Base-by-base conservation (phyloP, 768 basidiomycete species). In the Wakefieldia striispora region DNA sequence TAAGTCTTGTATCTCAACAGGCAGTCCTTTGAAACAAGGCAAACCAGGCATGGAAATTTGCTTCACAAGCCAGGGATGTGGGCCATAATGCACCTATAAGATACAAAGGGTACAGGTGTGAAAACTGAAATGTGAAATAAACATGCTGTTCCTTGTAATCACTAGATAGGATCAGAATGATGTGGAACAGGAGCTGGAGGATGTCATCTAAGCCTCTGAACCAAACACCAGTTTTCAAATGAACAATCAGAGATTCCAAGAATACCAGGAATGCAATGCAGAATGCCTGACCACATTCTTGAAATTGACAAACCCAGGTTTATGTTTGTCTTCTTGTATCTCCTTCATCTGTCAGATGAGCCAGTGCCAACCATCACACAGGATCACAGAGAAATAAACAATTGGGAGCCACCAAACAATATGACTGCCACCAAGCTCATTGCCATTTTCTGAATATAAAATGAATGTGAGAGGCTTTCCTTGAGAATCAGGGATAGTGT, bases 131-230 rank as follows among this genome's bases (percentile, higher is more conserved):
- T 29, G 29, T 29, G 10, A 29, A 29, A 11, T 12, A 13, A 12
- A 29, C 29, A 2, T 64, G 76, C 75, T 70, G 69, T 61, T 78
- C 75, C 53, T 75, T 69, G 48, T 74, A 78, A 40, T 76, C 74
- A 17, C 71, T 65, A n/a, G 67, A 70, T 3, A 74, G 49, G 10
- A 75, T 71, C 12, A 52, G 40, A 35, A 55, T 48, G 5, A 48
- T 23, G 11, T 72, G 73, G 43, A 60, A 76, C 0, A 76, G 48
- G 6, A 29, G 51, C 0, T 60, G 65, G 29, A 29, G 29, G 10
- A 29, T 6, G 13, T 29, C 55, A 52, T 73, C 71, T 13, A 62
- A 67, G 55, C 70, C 73, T 33, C 55, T 14, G 17, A 48, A n/a
- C 42, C 47, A 52, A 38, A 35, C 49, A 3, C 47, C 50, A 6